Base-by-base conservation (phyloP, 2,329 filamentous ascomycete genomes). In the Hypocreales sp. region DNA sequence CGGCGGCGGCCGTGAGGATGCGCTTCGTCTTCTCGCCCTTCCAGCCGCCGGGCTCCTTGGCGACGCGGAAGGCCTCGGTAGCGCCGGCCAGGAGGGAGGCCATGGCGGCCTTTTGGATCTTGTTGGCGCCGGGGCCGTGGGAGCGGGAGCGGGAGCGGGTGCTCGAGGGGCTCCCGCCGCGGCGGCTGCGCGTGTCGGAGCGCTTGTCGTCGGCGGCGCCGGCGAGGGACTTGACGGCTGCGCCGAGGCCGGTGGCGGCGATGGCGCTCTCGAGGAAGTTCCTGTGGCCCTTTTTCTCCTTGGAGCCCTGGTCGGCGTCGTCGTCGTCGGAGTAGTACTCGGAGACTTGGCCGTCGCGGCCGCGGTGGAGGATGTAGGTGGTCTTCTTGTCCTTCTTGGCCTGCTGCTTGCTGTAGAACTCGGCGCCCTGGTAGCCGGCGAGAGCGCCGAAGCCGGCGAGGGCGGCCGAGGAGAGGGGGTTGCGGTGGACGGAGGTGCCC, bases 11-110 rank as follows among this genome's bases (percentile, higher is more conserved):
- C 14, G 87, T 94, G 26, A 92, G 67, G 33, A 95, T 72, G 28
- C 87, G 82, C 60, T 84, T 90, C 38, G 84, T 82, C 56, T 94
- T 94, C 36, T 81, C 79, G 20, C 86, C 87, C 36, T 76, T 79
- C 84, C 86, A 94, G 23, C 77, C 71, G 29, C 87, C 87, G 3
- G 83, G 79, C 35, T 90, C 79, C 44, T 87, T 92, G 48, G 86
- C 76, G 31, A 84, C 76, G 35, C 82, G 78, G 64, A 92, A 92
- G 22, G 87, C 87, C 53, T 94, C 86, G 29, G 84, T 79, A 22
- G 86, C 87, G 41, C 84, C 87, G 17, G 87, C 86, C 25, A 92
- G 69, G 21, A 94, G 63, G 13, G 86, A 90, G 19, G 87, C 86
- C 60, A 90, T 87, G 48, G 86, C 82, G 19, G 84, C 84, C 54